phyloP scores from a whole-genome alignment of 768 basidiomycete genomes.

The Collybiopsis luxurians region DNA sequence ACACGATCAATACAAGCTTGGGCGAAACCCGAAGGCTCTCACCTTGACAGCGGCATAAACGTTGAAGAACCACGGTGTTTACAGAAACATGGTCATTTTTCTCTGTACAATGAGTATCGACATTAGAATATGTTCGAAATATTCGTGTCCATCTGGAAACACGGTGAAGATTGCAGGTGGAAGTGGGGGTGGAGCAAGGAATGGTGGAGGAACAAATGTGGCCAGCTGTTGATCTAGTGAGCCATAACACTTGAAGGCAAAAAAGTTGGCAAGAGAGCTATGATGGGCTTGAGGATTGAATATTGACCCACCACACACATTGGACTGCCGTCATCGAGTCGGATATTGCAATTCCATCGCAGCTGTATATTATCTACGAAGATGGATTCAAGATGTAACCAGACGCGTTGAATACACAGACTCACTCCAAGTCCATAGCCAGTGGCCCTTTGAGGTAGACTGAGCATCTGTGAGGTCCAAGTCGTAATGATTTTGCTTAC shows the following conservation, averaged over 20 bases:
- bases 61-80: conserved; percentile 19
- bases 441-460: conserved; percentile 27
- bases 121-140: conserved; percentile 43
- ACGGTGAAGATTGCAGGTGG: conserved; percentile 43
- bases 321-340: conserved; percentile 43
- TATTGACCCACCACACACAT: conserved; percentile 40
- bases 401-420: too few species aligned
- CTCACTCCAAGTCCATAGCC: conserved; percentile 33
- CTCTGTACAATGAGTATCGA: conserved; percentile 42
- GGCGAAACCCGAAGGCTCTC: too few species aligned
- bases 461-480: neutral
- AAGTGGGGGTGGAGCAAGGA: conserved; percentile 44
- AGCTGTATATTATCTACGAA: conserved; percentile 25
- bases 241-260: conserved; percentile 26
- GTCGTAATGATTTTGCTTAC: conserved; percentile 18
- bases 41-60: conserved; percentile 9
- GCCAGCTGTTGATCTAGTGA: conserved; percentile 34
- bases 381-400: too few species aligned
- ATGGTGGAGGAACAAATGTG: conserved; percentile 44
- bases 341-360: conserved; percentile 45
- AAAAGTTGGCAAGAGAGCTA: neutral
- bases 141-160: conserved; percentile 41
- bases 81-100: conserved; percentile 26
- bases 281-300: neutral
- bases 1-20: too few species aligned